Evolutionary conservation across 2,329 filamentous ascomycete genomes (phyloP), one percentile per base, ranked within the genome.

Genomic region (Colletotrichum sp.): DNA sequence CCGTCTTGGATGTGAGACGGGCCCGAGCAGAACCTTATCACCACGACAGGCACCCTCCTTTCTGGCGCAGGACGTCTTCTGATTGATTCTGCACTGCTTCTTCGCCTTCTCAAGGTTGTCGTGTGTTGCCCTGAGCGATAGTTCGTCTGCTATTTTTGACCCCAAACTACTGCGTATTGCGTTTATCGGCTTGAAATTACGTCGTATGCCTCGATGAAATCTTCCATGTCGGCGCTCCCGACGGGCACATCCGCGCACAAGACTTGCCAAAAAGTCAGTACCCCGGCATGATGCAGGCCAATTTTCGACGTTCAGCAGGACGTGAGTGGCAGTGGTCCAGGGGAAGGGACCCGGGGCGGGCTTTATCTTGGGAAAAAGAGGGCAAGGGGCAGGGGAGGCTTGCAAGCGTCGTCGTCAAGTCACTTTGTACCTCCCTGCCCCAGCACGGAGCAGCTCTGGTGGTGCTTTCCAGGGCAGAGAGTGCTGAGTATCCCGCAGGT

Each of bases 141-240:
- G 57, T 67, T 72, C 32, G 34, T 29, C 52, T 57, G 59, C 73
- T 76, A 76, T 76, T 76, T 76, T 76, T 76, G 64, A 69, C 44
- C 69, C 52, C 71, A 64, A 72, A 22, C 44, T 13, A 52, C n/a
- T 52, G 44, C n/a, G 44, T 8, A 76, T 65, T 29, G 44, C 57
- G 61, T 69, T 59, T 61, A 44, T 61, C 73, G 57, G 22, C 13
- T 36, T 57, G 63, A 57, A 69, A 49, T 64, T 68, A 29, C 44
- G 22, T 32, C 27, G 63, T 44, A 59, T 30, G 69, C 30, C 44
- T 59, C 49, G 32, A 44, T 34, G 55, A 52, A 52, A 30, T 49
- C 64, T 55, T 32, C 57, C 71, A 59, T 69, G 44, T 76, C 73
- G 70, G 70, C 27, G 57, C 63, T 39, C 57, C 69, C 63, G 70